phyloP scores from a whole-genome alignment of 1,139 yeast genomes.

The Diutina catenulata region DNA sequence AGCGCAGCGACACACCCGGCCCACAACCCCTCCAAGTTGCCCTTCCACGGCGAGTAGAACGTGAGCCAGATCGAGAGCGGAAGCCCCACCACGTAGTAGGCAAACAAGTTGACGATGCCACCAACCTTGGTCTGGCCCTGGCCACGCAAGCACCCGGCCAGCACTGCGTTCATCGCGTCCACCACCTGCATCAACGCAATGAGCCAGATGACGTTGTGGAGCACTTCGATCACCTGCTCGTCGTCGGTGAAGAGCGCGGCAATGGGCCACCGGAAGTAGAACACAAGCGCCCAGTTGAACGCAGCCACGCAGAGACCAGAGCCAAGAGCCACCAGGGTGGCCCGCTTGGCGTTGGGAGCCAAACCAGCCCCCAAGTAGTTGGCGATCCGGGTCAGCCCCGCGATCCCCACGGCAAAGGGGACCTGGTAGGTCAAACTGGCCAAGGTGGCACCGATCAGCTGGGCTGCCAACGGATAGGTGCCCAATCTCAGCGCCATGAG shows the following conservation, averaged over 20 bases:
- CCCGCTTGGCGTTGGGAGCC: conserved; percentile 25
- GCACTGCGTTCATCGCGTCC: conserved; percentile 46
- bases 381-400: conserved; percentile 79
- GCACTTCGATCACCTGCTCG: conserved; percentile 26
- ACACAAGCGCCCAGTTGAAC: conserved; percentile 28
- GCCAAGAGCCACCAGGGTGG: conserved; percentile 33
- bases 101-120: conserved; percentile 40
- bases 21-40: conserved; percentile 42
- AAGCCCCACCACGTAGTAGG: conserved; percentile 42
- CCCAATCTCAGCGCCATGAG: conserved; percentile 72
- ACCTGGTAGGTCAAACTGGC: conserved; percentile 76
- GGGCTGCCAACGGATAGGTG: conserved; percentile 75
- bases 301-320: conserved; percentile 33
- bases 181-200: conserved; percentile 45
- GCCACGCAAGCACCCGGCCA: conserved; percentile 50
- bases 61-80: conserved; percentile 38
- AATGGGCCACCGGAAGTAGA: conserved; percentile 18
- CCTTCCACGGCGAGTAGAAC: conserved; percentile 33
- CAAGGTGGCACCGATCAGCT: conserved; percentile 73
- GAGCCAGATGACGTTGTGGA: conserved; percentile 36
- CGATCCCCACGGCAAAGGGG: conserved; percentile 84
- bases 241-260: conserved; percentile 31
- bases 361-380: conserved; percentile 67
- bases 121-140: conserved; percentile 51
- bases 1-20: conserved; percentile 40